Percentiles rank a stretch among this genome's conserved stretches.
These are phyloP conservation scores for Priceomyces castillae DNA, from an alignment of 805 yeast species.

Conservation along the genomic window DNA sequence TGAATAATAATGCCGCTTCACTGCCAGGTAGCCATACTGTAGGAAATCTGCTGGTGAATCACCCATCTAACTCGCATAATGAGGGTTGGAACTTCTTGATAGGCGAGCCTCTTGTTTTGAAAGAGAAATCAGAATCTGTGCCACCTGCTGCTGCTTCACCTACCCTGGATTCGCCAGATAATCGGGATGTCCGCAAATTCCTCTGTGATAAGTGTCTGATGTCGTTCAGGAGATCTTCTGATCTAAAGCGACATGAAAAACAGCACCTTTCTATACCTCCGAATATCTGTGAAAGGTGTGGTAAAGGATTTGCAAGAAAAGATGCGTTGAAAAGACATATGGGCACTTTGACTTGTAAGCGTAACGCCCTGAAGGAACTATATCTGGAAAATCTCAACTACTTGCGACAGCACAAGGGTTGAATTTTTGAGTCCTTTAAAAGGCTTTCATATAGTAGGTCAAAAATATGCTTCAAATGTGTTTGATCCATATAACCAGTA, in stretches of 20 bases:
- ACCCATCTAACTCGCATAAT: conserved; percentile 15
- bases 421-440: not conserved
- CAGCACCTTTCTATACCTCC: conserved; percentile 72
- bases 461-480: not conserved
- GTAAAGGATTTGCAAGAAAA: conserved; percentile 79
- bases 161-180: not conserved
- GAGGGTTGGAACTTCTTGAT: conserved; percentile 34
- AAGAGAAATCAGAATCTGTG: not conserved
- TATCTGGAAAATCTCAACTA: conserved; percentile 33
- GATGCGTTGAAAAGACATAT: conserved; percentile 78
- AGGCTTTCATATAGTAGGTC: not conserved
- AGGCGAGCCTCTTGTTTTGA: conserved; percentile 17
- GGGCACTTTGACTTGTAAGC: conserved; percentile 69
- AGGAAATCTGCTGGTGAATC: conserved; percentile 4
- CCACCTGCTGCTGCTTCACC: not conserved
- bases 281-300: conserved; percentile 71
- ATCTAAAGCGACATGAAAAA: conserved; percentile 71
- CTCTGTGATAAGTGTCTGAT: conserved; percentile 60
- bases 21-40: not conserved
- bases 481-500: not conserved
- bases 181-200: conserved; percentile 35
- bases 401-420: conserved; percentile 11
- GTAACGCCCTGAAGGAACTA: conserved; percentile 58
- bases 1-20: conserved; percentile 8
- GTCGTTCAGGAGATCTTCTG: conserved; percentile 65